phyloP scores from a whole-genome alignment of 2,329 filamentous ascomycete species.

The Pseudofabraea citricarpa region DNA sequence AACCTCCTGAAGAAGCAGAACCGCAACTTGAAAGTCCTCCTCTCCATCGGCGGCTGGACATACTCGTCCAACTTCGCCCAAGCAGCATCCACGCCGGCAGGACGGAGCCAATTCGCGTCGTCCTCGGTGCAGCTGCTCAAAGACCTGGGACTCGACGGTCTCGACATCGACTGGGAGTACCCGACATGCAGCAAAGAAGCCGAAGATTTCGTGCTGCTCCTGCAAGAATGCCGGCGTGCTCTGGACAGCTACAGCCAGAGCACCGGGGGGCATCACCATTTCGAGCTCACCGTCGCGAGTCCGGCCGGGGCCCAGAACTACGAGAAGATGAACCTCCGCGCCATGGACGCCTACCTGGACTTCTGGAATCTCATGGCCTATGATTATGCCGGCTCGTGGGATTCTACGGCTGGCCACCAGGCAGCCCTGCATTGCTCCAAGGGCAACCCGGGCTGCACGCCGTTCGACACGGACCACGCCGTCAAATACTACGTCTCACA shows the following conservation, averaged over 20 bases:
- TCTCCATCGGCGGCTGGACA: conserved; percentile 91
- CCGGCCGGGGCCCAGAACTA: conserved; percentile 60
- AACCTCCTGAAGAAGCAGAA: conserved; percentile 78
- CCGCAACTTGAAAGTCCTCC: conserved; percentile 76
- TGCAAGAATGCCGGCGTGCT: conserved; percentile 49
- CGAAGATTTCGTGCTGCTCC: conserved; percentile 52
- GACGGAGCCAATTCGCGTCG: conserved; percentile 67
- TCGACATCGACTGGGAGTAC: conserved; percentile 68
- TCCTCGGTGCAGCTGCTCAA: conserved; percentile 72
- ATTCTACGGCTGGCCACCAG: conserved; percentile 66
- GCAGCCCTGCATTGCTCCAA: conserved; percentile 67
- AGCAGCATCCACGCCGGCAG: conserved; percentile 65
- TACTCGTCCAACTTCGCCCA: conserved; percentile 79
- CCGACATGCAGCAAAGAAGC: conserved; percentile 52
- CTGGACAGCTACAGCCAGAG: conserved; percentile 52
- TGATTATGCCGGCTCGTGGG: conserved; percentile 84
- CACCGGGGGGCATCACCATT: conserved; percentile 38
- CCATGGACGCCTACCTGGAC: conserved; percentile 63
- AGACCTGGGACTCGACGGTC: conserved; percentile 72
- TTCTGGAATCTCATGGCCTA: conserved; percentile 87
- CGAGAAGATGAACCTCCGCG: conserved; percentile 54
- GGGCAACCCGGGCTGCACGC: conserved; percentile 59
- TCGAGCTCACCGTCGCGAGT: conserved; percentile 61
- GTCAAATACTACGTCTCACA: conserved; percentile 63
- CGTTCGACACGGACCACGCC: conserved; percentile 71